Evolutionary conservation across 169 alveolate species (phyloP), one percentile per base, ranked within the genome.

Genomic region (Plasmodium inui): DNA sequence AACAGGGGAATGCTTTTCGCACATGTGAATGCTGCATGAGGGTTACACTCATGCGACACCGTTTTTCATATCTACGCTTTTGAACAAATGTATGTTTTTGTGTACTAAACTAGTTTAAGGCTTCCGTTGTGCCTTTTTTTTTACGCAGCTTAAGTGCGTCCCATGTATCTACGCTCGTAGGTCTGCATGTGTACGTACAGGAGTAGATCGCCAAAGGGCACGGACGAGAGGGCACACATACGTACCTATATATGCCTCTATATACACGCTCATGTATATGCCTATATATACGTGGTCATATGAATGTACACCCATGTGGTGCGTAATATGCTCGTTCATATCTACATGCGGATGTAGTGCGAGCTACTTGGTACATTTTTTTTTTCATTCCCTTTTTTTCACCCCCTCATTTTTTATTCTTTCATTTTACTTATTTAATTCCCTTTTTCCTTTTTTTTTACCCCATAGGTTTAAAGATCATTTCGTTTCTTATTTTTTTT

Each of bases 381-480:
- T 10, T 30, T 22, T 76, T 76, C 7, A 19, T 0, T 76, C 44
- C 44, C 12, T 12, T 76, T 50, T 41, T 0, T 41, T 17, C 55
- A 73, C 53, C 53, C 37, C 37, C 0, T 37, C 3, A 26, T 73
- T 37, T 37, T 30, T 73, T 37, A 30, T 32, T 74, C n/a, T 26
- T 41, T 76, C 57, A 41, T 30, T 34, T 76, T 76, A 34, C 10
- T 30, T 32, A 37, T 76, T 26, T 76, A 32, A 76, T 41, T 37
- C 7, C 44, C 19, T 17, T 53, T 67, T 67, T 57, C 67, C 39
- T 32, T 30, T 76, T 88, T 71, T 73, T 55, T 50, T 84, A 86
- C 37, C 30, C 28, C 70, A 22, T 30, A 89, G 84, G 94, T 78
- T 81, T 70, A 79, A 80, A 41, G 94, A 78, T 79, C 32, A 80